Conservation (phyloP, 805 yeast species). For the Saturnispora dispora region DNA sequence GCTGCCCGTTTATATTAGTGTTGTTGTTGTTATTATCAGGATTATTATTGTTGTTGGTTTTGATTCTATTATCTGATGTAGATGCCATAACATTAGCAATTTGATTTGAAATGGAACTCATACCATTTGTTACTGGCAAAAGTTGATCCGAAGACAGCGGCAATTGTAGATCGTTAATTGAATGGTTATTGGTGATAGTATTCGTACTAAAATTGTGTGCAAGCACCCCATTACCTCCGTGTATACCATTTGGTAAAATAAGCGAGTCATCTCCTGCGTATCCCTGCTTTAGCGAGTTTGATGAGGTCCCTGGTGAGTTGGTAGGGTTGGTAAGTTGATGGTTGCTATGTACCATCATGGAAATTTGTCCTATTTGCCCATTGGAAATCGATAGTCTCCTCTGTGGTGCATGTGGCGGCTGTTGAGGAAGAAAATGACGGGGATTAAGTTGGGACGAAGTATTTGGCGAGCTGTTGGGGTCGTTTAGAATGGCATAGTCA, state of each 20-base stretch:
- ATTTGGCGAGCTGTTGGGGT: neutral
- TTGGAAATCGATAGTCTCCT: constrained; percentile 74
- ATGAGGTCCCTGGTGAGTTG: neutral
- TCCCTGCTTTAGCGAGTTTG: neutral
- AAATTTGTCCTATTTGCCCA: constrained; percentile 75
- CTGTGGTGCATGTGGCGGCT: constrained; percentile 23
- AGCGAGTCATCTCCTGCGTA: neutral
- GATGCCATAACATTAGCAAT: neutral
- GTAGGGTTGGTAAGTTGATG: constrained; percentile 3
- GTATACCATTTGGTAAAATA: neutral
- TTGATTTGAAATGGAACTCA: neutral
- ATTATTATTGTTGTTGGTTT: neutral
- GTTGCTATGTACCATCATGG: constrained; percentile 22
- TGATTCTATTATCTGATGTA: neutral
- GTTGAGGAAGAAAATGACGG: neutral
- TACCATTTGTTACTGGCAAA: constrained; percentile 7
- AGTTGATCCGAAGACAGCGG: constrained; percentile 13
- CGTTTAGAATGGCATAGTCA: constrained; percentile 12
- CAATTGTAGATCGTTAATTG: neutral
- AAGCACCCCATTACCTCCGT: neutral
- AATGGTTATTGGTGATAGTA: neutral
- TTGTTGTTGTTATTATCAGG: neutral
- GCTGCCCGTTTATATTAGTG: neutral
- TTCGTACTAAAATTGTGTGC: neutral
- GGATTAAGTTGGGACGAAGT: neutral